phyloP scores from a whole-genome alignment of 176 grass and related monocot genomes.

The Carex parvula region DNA sequence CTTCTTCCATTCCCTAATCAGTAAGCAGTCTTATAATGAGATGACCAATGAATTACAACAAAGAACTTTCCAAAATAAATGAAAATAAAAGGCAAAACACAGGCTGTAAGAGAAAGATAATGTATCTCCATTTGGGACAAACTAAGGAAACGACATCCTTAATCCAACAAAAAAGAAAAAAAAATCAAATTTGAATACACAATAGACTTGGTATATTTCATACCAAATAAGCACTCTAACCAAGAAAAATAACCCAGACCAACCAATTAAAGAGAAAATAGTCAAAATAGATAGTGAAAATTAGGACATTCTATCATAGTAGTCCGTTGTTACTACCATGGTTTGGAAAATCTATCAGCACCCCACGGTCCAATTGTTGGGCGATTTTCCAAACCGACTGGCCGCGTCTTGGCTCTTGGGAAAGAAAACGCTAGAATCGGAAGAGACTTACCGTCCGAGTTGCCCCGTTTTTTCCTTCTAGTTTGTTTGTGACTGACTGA shows the following conservation, averaged over 20 bases:
- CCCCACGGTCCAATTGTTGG: not conserved
- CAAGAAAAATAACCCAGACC: not conserved
- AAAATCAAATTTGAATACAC: not conserved
- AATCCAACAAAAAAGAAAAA: not conserved
- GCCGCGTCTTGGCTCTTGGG: not conserved
- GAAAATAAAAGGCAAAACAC: not conserved
- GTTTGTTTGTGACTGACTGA: not conserved
- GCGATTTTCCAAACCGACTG: not conserved
- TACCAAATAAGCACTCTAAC: not conserved
- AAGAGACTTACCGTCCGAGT: not conserved
- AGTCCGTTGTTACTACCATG: not conserved
- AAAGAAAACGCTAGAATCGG: not conserved
- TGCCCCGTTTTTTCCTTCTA: not conserved
- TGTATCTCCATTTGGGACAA: not conserved
- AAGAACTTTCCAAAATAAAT: constrained; percentile 7
- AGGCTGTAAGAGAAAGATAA: not conserved
- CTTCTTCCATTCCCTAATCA: constrained; percentile 43
- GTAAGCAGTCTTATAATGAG: constrained; percentile 18
- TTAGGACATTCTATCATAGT: not conserved
- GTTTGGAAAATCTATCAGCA: not conserved
- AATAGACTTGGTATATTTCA: not conserved
- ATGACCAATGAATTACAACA: not conserved
- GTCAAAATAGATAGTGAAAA: not conserved
- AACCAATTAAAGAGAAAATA: not conserved
- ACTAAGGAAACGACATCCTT: not conserved